A percentile compares a stretch with the other conserved stretches of the same genome.
phyloP scores from a whole-genome alignment of 192 early-diverging fungal species.

The Podila verticillata region DNA sequence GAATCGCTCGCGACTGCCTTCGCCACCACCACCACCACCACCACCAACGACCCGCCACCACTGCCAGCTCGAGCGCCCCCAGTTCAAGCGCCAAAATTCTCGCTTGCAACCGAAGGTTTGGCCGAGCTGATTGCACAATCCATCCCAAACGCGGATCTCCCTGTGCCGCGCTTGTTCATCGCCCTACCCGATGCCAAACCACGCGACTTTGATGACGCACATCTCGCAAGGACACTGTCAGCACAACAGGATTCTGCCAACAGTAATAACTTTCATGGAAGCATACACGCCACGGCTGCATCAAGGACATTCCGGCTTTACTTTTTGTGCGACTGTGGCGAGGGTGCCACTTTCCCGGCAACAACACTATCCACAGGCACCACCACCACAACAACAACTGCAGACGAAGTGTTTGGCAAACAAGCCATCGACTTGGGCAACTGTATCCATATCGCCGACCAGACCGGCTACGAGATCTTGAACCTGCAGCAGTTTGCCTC shows the following conservation, averaged over 20 bases:
- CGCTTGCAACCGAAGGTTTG: not conserved
- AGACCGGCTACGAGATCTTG: constrained; percentile 10
- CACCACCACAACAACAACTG: not conserved
- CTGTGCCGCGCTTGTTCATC: constrained; percentile 21
- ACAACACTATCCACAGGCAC: not conserved
- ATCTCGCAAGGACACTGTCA: not conserved
- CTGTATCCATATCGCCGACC: constrained; percentile 34
- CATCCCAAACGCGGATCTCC: not conserved
- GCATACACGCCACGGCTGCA: not conserved
- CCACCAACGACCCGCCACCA: not conserved
- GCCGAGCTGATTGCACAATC: constrained; percentile 8
- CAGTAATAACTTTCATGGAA: not conserved
- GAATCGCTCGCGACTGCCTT: not conserved
- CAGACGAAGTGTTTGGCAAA: no score
- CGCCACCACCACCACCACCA: not conserved
- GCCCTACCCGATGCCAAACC: constrained; percentile 25
- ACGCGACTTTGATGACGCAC: constrained; percentile 1
- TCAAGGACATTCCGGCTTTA: constrained; percentile 18
- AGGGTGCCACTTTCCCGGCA: constrained; percentile 9
- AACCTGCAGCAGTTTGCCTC: constrained; percentile 16
- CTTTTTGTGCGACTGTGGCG: constrained; percentile 28
- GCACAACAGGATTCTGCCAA: not conserved
- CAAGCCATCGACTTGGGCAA: constrained; percentile 5
- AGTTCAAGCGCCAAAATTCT: not conserved
- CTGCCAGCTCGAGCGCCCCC: not conserved